phyloP scores from a whole-genome alignment of 2,329 filamentous ascomycete genomes.

The Aspergillus sp. region DNA sequence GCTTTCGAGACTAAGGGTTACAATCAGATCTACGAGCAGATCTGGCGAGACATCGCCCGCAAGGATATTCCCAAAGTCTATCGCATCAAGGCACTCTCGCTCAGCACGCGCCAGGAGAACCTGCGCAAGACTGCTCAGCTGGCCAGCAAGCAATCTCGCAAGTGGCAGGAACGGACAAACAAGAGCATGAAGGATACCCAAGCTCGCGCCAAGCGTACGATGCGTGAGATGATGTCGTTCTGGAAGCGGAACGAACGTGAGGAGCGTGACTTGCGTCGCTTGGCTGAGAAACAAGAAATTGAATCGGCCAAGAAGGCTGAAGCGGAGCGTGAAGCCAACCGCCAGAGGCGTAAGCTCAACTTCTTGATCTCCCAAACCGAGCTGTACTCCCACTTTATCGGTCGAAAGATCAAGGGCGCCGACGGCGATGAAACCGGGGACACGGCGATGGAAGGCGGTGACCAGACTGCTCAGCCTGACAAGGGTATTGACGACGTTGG shows the following conservation, averaged over 20 bases:
- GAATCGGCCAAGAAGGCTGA: slow-evolving; percentile 96
- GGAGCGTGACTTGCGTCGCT: slow-evolving; percentile 89
- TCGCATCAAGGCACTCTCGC: slow-evolving; percentile 81
- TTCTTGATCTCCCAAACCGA: slow-evolving; percentile 99
- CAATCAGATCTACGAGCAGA: slow-evolving; percentile 95
- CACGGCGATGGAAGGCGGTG: slow-evolving; percentile 58
- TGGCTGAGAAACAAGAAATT: slow-evolving; percentile 91
- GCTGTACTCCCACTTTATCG: slow-evolving; percentile 98
- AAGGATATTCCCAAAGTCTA: slow-evolving; percentile 93
- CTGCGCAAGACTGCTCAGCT: slow-evolving; percentile 96
- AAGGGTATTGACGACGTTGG: slow-evolving; percentile 49
- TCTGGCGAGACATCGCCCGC: slow-evolving; percentile 89
- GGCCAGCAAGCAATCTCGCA: slow-evolving; percentile 92
- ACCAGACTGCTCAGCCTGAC: slow-evolving; percentile 24
- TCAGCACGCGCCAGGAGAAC: slow-evolving; percentile 87
- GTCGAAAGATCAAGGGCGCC: slow-evolving; percentile 97
- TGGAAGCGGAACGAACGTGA: slow-evolving; percentile 99
- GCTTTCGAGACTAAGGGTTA: slow-evolving; percentile 87
- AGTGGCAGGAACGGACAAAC: slow-evolving; percentile 97
- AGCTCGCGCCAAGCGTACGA: slow-evolving; percentile 92
- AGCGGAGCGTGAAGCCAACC: slow-evolving; percentile 93
- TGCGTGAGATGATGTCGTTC: slow-evolving; percentile 99
- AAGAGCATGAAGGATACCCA: slow-evolving; percentile 98
- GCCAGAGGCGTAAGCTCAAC: slow-evolving; percentile 98
- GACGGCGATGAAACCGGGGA: slow-evolving; percentile 93